Conservation (phyloP, 768 basidiomycete genomes). For the Boletus bicolor region DNA sequence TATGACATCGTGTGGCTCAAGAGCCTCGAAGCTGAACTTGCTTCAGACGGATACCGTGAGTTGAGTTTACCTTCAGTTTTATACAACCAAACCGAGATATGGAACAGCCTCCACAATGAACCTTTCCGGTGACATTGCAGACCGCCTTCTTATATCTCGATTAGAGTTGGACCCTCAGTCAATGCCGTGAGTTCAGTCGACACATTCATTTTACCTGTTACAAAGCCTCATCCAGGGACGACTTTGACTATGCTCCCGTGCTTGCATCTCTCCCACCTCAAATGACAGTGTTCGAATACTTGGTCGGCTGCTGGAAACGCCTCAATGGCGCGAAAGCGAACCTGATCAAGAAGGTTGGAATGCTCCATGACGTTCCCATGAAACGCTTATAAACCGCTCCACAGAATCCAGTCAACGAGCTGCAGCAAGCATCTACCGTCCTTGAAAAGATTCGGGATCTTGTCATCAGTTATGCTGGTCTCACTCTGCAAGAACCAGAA, state of each 20-base stretch:
- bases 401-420: conserved; percentile 55
- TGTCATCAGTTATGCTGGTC: conserved; percentile 83
- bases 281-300: conserved; percentile 85
- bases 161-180: conserved; percentile 73
- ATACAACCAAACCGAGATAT: not conserved
- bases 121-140: conserved; percentile 58
- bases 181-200: conserved; percentile 56
- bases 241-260: conserved; percentile 70
- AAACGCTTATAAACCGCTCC: conserved; percentile 35
- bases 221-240: conserved; percentile 45
- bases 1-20: conserved; percentile 86
- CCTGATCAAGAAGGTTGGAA: conserved; percentile 60
- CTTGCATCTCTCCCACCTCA: conserved; percentile 72
- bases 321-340: conserved; percentile 52
- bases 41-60: conserved; percentile 52
- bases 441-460: conserved; percentile 79
- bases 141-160: conserved; percentile 79
- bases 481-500: conserved; percentile 85
- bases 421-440: conserved; percentile 55
- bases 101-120: conserved; percentile 36
- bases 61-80: not conserved
- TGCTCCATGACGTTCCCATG: not conserved
- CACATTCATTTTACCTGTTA: not conserved
- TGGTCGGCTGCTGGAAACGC: conserved; percentile 92
- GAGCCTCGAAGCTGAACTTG: conserved; percentile 62